Percentiles rank a stretch among this genome's conserved stretches.
Conservation (phyloP, 805 yeast species). For the Wickerhamomyces silvicola region DNA sequence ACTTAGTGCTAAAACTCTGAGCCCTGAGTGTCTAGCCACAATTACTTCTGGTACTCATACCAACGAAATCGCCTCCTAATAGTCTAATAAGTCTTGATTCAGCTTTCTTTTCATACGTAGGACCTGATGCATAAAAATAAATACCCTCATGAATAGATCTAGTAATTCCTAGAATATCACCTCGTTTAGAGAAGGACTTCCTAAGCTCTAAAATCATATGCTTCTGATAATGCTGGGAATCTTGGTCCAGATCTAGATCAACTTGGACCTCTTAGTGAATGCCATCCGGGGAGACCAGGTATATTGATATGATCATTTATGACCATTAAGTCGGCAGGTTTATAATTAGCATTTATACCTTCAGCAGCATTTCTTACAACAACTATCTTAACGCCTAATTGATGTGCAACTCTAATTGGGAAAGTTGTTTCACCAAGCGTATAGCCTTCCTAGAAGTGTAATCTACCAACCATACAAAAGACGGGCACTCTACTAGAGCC, state of each 20-base stretch:
- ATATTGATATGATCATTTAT: slow-evolving; percentile 83
- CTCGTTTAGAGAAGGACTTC: slow-evolving; percentile 48
- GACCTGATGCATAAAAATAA: slow-evolving; percentile 83
- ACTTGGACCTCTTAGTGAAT: slow-evolving; percentile 86
- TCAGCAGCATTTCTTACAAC: slow-evolving; percentile 97
- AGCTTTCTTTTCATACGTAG: slow-evolving; percentile 89
- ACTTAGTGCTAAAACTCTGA: slow-evolving; percentile 78
- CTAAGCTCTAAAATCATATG: slow-evolving; percentile 76
- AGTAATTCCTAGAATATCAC: slow-evolving; percentile 37
- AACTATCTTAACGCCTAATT: slow-evolving; percentile 53
- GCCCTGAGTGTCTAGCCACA: slow-evolving; percentile 83
- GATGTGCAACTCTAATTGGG: slow-evolving; percentile 72
- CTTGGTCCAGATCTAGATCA: slow-evolving; percentile 77
- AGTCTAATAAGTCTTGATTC: slow-evolving; percentile 70
- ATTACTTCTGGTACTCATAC: slow-evolving; percentile 98
- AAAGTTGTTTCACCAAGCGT: slow-evolving; percentile 75
- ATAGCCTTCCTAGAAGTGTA: slow-evolving; percentile 91
- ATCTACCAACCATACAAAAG: slow-evolving; percentile 88
- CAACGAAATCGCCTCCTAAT: slow-evolving; percentile 90
- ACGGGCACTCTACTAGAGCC: slow-evolving; percentile 69
- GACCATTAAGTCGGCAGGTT: slow-evolving; percentile 88
- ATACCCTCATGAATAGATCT: slow-evolving; percentile 82
- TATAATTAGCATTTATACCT: slow-evolving; percentile 60
- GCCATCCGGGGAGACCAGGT: slow-evolving; percentile 86
- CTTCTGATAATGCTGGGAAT: slow-evolving; percentile 83